These are phyloP conservation scores for Bisporella sp. DNA, from an alignment of 2,329 filamentous ascomycete species.

Conservation along the genomic window DNA sequence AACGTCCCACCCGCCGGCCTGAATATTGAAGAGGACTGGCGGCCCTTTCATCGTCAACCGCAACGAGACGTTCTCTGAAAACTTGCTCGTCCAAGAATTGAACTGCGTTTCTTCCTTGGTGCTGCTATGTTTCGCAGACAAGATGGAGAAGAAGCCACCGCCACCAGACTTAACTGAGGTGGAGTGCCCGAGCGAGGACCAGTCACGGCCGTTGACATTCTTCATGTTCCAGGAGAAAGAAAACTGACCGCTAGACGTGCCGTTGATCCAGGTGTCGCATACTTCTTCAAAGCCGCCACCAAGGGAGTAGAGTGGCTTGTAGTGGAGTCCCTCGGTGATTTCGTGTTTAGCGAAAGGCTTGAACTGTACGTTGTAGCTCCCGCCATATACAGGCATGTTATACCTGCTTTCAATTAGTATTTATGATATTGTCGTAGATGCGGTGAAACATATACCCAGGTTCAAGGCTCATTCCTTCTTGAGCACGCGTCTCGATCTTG, in stretches of 20 bases:
- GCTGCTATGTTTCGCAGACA: neutral
- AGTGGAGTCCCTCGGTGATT: constrained; percentile 4
- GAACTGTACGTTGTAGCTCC: constrained; percentile 4
- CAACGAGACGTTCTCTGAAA: neutral
- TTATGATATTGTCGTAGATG: neutral
- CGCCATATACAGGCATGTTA: constrained; percentile 4
- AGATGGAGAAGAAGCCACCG: neutral
- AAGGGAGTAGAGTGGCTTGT: constrained; percentile 7
- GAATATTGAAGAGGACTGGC: neutral
- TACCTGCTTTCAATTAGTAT: constrained; percentile 4
- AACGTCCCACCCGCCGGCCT: constrained; percentile 3
- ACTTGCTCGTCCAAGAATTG: neutral
- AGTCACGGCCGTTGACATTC: constrained; percentile 7
- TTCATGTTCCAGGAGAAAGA: constrained; percentile 7
- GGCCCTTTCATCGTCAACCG: neutral
- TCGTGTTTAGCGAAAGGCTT: constrained; percentile 3
- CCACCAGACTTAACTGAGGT: neutral
- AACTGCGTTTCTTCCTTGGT: neutral
- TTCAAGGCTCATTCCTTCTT: neutral
- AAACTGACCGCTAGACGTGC: neutral
- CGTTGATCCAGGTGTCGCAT: constrained; percentile 8
- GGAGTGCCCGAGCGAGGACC: constrained; percentile 5
- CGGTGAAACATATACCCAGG: neutral
- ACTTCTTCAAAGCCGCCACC: constrained; percentile 4
- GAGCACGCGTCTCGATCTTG: constrained; percentile 7